These are phyloP conservation scores for Alternaria alternata DNA, from an alignment of 2,329 filamentous ascomycete species.

Conservation along the genomic window DNA sequence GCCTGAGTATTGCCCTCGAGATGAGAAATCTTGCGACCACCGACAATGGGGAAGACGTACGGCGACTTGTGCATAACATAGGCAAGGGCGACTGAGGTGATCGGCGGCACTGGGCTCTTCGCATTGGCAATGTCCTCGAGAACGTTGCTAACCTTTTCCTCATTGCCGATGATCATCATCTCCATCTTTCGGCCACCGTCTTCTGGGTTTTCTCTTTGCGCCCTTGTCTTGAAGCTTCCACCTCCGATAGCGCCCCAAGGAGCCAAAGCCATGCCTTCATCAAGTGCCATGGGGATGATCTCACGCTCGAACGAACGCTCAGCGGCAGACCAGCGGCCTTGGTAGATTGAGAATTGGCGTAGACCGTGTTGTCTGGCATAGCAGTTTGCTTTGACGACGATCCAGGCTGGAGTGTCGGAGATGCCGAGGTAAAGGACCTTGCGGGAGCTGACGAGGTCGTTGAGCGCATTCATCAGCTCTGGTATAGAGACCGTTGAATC, in stretches of 20 bases:
- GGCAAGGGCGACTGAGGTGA: slow-evolving; percentile 58
- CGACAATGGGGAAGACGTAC: slow-evolving; percentile 78
- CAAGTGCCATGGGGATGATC: slow-evolving; percentile 55
- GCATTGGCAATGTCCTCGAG: background rate
- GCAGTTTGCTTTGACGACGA: slow-evolving; percentile 40
- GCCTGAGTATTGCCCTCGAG: slow-evolving; percentile 54
- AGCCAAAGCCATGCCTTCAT: slow-evolving; percentile 54
- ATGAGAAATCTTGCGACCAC: slow-evolving; percentile 73
- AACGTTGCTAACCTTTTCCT: slow-evolving; percentile 59
- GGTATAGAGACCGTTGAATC: slow-evolving; percentile 54
- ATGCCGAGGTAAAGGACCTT: slow-evolving; percentile 58
- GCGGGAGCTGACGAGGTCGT: slow-evolving; percentile 52
- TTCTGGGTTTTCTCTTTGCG: slow-evolving; percentile 54
- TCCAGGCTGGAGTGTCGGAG: slow-evolving; percentile 55
- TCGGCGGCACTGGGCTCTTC: slow-evolving; percentile 41
- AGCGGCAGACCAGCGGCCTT: slow-evolving; percentile 54
- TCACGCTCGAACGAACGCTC: slow-evolving; percentile 57
- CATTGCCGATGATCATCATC: slow-evolving; percentile 53
- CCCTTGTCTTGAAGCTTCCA: slow-evolving; percentile 53
- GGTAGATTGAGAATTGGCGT: slow-evolving; percentile 52
- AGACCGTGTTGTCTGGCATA: slow-evolving; percentile 54
- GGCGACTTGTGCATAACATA: slow-evolving; percentile 52
- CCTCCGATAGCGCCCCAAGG: slow-evolving; percentile 64
- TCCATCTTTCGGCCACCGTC: slow-evolving; percentile 51
- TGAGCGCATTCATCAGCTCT: slow-evolving; percentile 56